Evolutionary conservation across 805 yeast genomes (phyloP), one percentile per base, ranked within the genome.

Genomic region (Myxozyma udenii): DNA sequence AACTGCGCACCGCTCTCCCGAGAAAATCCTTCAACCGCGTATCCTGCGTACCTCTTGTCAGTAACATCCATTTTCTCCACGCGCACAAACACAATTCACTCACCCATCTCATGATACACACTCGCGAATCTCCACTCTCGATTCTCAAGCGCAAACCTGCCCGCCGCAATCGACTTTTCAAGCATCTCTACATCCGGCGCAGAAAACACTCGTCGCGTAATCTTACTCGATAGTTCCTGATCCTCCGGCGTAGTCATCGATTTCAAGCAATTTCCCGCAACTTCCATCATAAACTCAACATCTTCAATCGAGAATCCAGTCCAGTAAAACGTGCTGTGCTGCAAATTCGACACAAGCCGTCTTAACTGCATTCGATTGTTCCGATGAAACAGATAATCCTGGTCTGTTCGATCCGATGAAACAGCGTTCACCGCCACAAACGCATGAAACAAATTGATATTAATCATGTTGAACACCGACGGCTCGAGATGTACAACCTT

Each of bases 361-460:
- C 83, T 68, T 35, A 84, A 65, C 55, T 81, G 82, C 18, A 64
- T 65, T 38, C 79, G 69, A 60, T 82, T 83, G 0, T 76, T 65
- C 0, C 81, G 77, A 69, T 83, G 83, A 62, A 84, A 84, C 87
- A 84, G 81, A 65, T 81, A 84, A 64, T 84, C 89, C 22, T 74
- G 71, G 57, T 78, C 90, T 3, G 71, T 74, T 44, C 88, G 67
- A 62, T 83, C 87, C 0, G 88, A 83, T 3, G 87, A 79, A 2
- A 84, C 84, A 0, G 89, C 87, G 69, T 84, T 84, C 2, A 81
- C 80, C 0, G 87, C 86, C 41, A 84, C 68, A 1, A 83, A 86
- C 0, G 87, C 79, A 5, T 79, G 76, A 62, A 84, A 84, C 7
- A 84, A 66, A 62, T 84, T 83, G 18, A 84, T 72, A 0, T 87